Conservation (phyloP, 2,329 filamentous ascomycete genomes). For the Colletotrichum sp. region DNA sequence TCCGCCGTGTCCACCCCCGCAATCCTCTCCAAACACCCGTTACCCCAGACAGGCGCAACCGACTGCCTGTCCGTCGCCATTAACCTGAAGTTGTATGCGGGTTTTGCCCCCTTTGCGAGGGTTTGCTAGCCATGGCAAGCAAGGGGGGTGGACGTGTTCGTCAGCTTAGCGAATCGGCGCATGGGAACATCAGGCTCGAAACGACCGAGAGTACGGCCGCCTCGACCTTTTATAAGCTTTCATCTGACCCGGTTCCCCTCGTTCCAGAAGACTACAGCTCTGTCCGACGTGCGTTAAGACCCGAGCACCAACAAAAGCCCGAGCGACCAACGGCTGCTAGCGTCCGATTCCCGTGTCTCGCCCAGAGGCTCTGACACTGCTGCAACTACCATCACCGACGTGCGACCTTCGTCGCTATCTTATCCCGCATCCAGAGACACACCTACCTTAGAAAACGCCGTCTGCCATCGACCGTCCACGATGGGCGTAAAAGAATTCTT, state of each 20-base stretch:
- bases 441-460: background rate
- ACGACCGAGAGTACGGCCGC: slow-evolving; percentile 15
- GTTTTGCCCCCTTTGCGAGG: background rate
- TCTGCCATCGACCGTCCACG: background rate
- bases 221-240: slow-evolving; percentile 9
- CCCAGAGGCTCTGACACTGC: background rate
- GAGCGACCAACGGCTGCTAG: background rate
- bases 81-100: background rate
- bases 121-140: background rate
- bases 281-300: background rate
- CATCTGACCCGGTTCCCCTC: background rate
- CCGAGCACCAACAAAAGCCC: background rate
- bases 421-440: background rate
- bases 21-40: slow-evolving; percentile 7
- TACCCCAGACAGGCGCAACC: background rate
- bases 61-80: background rate
- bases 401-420: background rate
- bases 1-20: slow-evolving; percentile 1
- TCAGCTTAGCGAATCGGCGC: background rate
- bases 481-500: slow-evolving; percentile 53
- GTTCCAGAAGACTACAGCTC: background rate
- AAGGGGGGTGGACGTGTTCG: background rate
- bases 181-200: slow-evolving; percentile 1
- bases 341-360: background rate
- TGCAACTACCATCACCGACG: background rate